Percentiles rank a stretch among this genome's conserved stretches.
Evolutionary conservation across 78 protist genomes (phyloP).

Genomic region (Monosiga brevicollis): DNA sequence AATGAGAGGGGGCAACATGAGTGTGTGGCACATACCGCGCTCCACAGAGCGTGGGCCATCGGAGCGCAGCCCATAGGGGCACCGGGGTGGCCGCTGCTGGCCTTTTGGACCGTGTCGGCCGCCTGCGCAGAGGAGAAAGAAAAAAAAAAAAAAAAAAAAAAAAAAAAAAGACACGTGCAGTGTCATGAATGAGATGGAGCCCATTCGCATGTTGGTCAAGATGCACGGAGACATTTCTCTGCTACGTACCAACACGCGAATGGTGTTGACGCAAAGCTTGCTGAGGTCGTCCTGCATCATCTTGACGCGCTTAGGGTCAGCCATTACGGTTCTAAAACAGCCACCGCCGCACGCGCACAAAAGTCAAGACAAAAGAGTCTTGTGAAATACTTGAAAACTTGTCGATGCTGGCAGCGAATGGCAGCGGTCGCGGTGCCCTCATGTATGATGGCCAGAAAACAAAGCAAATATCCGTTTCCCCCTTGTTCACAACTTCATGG

Average conservation of each 20-base stretch:
- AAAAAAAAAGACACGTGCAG: not conserved
- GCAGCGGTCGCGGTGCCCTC: too few relatives aligned
- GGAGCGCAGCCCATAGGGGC: slow-evolving; percentile 91
- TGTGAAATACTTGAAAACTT: too few relatives aligned
- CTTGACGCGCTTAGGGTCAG: not conserved
- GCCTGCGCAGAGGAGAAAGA: slow-evolving; percentile 6
- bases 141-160: too few relatives aligned
- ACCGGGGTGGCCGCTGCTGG: slow-evolving; percentile 87
- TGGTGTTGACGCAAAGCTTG: slow-evolving; percentile 8
- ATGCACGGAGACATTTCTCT: not conserved
- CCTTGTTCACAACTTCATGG: too few relatives aligned
- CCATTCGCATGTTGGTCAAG: not conserved
- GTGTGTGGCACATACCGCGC: not conserved
- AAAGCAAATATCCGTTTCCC: too few relatives aligned
- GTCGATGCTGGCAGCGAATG: too few relatives aligned
- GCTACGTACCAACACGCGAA: slow-evolving; percentile 4
- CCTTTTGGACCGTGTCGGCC: slow-evolving; percentile 73
- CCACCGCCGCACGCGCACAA: too few relatives aligned
- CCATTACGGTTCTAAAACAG: too few relatives aligned
- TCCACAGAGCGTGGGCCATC: slow-evolving; percentile 67
- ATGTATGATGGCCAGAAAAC: too few relatives aligned
- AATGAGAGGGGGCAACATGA: too few relatives aligned
- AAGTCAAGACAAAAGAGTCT: too few relatives aligned
- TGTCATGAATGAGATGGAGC: not conserved
- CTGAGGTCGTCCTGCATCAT: not conserved